These are phyloP conservation scores for Vanrija sp. DNA, from an alignment of 1,284 basidiomycete genomes.

Conservation along the genomic window DNA sequence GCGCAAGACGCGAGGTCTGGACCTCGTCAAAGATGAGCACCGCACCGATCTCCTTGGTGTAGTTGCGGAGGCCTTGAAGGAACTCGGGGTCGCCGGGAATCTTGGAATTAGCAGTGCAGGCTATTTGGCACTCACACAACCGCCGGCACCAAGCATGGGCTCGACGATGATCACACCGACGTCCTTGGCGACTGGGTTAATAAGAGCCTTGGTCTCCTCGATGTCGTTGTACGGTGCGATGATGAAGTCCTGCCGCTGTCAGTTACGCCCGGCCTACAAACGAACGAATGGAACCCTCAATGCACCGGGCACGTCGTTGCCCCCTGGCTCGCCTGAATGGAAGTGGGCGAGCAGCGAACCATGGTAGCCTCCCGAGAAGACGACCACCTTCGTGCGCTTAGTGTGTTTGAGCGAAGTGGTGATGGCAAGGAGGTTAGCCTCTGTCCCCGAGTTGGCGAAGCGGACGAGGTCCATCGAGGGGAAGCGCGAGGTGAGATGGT, in stretches of 20 bases:
- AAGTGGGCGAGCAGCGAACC: slow-evolving; percentile 28
- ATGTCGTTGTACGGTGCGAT: slow-evolving; percentile 48
- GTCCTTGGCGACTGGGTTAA: slow-evolving; percentile 36
- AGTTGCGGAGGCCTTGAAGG: slow-evolving; percentile 48
- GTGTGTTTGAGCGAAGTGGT: slow-evolving; percentile 51
- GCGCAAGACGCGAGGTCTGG: slow-evolving; percentile 32
- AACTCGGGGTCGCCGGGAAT: slow-evolving; percentile 41
- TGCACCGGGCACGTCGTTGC: slow-evolving; percentile 5
- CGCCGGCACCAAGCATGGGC: slow-evolving; percentile 52
- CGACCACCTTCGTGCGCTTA: slow-evolving; percentile 21
- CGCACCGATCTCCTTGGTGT: slow-evolving; percentile 52
- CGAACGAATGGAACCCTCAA: slow-evolving; percentile 21
- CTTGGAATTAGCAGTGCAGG: neutral
- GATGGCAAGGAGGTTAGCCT: slow-evolving; percentile 52
- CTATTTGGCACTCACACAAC: slow-evolving; percentile 16
- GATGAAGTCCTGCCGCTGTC: slow-evolving; percentile 19
- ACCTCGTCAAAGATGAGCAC: slow-evolving; percentile 55
- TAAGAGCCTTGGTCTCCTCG: slow-evolving; percentile 29
- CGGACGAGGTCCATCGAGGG: slow-evolving; percentile 29
- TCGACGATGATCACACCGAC: slow-evolving; percentile 54
- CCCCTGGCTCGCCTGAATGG: neutral
- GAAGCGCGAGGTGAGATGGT: slow-evolving; percentile 20
- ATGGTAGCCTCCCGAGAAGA: slow-evolving; percentile 31
- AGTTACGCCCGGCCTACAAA: neutral
- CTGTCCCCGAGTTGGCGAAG: slow-evolving; percentile 50